Percentiles rank a stretch among this genome's conserved stretches.
Evolutionary conservation across 2,329 filamentous ascomycete genomes (phyloP).

Genomic region (Stenocarpella maydis): DNA sequence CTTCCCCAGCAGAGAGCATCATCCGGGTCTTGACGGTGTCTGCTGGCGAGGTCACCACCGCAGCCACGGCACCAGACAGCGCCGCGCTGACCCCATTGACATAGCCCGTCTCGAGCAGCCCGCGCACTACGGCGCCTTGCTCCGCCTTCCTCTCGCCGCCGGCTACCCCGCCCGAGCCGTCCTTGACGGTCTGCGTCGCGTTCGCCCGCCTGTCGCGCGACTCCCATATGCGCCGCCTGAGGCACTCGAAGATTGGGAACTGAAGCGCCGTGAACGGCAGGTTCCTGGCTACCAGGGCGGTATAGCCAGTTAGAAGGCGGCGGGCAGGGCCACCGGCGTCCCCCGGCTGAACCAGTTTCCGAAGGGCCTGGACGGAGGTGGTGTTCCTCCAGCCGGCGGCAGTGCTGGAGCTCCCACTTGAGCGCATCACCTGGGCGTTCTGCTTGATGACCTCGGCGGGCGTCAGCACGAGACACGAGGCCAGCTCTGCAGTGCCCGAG

Average conservation of each 20-base stretch:
- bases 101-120: constrained; percentile 70
- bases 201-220: constrained; percentile 43
- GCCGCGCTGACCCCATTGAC: constrained; percentile 80
- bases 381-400: constrained; percentile 40
- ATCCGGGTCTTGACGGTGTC: constrained; percentile 91
- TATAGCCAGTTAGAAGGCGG: constrained; percentile 76
- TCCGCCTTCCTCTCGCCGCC: constrained; percentile 41
- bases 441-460: constrained; percentile 93
- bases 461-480: constrained; percentile 85
- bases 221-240: constrained; percentile 64
- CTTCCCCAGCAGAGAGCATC: constrained; percentile 73
- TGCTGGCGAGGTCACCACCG: constrained; percentile 84
- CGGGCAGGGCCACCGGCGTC: constrained; percentile 57
- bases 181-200: constrained; percentile 26
- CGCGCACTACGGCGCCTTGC: constrained; percentile 35
- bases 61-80: constrained; percentile 75
- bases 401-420: constrained; percentile 35
- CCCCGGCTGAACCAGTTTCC: constrained; percentile 56
- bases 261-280: constrained; percentile 88
- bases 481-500: constrained; percentile 80
- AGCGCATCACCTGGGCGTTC: constrained; percentile 83
- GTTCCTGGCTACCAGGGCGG: constrained; percentile 82
- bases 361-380: constrained; percentile 60
- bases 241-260: constrained; percentile 84
- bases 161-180: constrained; percentile 43